These are phyloP conservation scores for Eutrema heterophyllum DNA, from an alignment of 345 rosid genomes.

Conservation along the genomic window DNA sequence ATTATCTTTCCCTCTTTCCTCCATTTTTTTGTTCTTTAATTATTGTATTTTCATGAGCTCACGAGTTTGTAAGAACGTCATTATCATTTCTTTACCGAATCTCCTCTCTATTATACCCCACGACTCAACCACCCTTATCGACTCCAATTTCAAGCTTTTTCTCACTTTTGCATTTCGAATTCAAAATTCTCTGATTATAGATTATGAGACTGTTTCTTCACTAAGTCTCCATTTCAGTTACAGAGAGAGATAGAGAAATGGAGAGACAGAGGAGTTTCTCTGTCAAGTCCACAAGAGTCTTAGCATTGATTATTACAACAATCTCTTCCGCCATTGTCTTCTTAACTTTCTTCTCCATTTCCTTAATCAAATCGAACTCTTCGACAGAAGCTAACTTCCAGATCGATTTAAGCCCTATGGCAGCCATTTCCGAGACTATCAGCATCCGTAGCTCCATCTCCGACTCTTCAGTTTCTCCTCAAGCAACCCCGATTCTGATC, in stretches of 20 bases:
- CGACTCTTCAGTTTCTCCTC: slow-evolving; percentile 29
- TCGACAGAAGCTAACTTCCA: slow-evolving; percentile 16
- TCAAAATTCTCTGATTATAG: neutral
- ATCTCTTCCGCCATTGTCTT: slow-evolving; percentile 56
- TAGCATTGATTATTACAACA: slow-evolving; percentile 42
- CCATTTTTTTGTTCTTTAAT: neutral
- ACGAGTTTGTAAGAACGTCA: slow-evolving; percentile 26
- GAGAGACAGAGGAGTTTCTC: slow-evolving; percentile 81
- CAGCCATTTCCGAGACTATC: slow-evolving; percentile 1
- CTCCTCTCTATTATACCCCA: slow-evolving; percentile 10
- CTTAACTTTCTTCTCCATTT: slow-evolving; percentile 48
- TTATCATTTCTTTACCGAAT: slow-evolving; percentile 22
- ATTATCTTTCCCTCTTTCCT: slow-evolving; percentile 12
- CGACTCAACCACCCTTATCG: slow-evolving; percentile 15
- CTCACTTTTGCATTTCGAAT: neutral
- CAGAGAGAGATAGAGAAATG: slow-evolving; percentile 36
- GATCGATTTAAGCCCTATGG: slow-evolving; percentile 10
- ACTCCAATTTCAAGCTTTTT: neutral
- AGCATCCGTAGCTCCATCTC: neutral
- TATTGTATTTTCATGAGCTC: slow-evolving; percentile 17
- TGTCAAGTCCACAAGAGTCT: slow-evolving; percentile 54
- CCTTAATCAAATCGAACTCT: slow-evolving; percentile 55
- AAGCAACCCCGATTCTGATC: slow-evolving; percentile 30
- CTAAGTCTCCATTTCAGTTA: neutral
- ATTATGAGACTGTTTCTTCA: neutral